phyloP scores from a whole-genome alignment of 306 rosid species.

The Oxytropis ochrocephala region DNA sequence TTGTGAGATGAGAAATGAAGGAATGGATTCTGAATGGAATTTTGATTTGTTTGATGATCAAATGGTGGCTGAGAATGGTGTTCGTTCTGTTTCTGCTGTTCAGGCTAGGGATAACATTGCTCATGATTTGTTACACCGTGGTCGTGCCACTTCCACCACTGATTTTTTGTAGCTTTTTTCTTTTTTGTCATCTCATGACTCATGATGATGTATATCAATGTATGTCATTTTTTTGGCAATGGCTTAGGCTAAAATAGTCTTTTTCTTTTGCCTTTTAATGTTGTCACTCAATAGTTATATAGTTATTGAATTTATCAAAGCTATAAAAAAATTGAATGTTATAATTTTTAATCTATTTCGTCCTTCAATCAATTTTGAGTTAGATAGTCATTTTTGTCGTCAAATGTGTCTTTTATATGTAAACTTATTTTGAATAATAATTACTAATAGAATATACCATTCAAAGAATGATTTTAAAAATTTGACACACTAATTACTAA shows the following conservation, averaged over 20 bases:
- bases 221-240: conserved; percentile 36
- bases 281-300: no score
- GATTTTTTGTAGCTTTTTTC: conserved; percentile 13
- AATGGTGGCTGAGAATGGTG: conserved; percentile 42
- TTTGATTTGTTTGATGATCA: conserved; percentile 65
- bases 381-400: no score
- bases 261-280: not conserved
- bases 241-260: conserved; percentile 11
- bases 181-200: not conserved
- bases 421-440: no score
- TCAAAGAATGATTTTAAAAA: no score
- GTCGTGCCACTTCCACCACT: conserved; percentile 49
- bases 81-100: conserved; percentile 29
- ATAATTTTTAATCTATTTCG: no score
- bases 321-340: no score
- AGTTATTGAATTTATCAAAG: no score
- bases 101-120: conserved; percentile 73
- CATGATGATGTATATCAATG: not conserved
- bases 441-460: no score
- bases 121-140: conserved; percentile 66
- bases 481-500: no score
- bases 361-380: no score
- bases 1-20: conserved; percentile 64
- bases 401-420: no score
- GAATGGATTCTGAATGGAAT: conserved; percentile 27